Evolutionary conservation across 208 protist species (phyloP).

Genomic region (Phytomonas sp.): DNA sequence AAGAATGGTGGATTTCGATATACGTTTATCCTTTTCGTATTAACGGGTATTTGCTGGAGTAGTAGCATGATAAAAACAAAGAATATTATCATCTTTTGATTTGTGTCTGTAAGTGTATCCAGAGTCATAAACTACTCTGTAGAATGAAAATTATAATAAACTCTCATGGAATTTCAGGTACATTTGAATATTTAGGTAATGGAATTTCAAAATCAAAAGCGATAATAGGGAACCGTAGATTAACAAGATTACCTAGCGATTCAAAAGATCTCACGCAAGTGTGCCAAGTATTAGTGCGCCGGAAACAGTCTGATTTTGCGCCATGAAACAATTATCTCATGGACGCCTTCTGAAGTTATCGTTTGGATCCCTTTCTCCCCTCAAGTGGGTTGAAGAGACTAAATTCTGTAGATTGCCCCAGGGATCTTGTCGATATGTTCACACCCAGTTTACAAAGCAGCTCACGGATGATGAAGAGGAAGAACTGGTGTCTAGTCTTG

Average conservation of each 20-base stretch:
- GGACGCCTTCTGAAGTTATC: not conserved
- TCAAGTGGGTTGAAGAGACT: not conserved
- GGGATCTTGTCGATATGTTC: not conserved
- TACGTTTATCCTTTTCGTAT: constrained; percentile 2
- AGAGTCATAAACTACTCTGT: not conserved
- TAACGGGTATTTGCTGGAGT: not conserved
- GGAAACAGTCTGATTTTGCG: not conserved
- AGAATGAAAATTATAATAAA: not conserved
- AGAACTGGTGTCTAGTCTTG: constrained; percentile 24
- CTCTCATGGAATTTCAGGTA: not conserved
- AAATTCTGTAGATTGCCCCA: not conserved
- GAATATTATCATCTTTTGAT: not conserved
- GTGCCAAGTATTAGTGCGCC: not conserved
- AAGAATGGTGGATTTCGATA: not conserved
- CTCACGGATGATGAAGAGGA: constrained; percentile 24
- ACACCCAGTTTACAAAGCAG: not conserved
- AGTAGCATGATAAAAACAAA: not conserved
- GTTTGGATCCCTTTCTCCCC: not conserved
- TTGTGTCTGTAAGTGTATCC: not conserved
- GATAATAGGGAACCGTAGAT: not conserved
- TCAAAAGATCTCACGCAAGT: not conserved
- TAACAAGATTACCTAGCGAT: not conserved
- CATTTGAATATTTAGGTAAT: not conserved
- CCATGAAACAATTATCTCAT: not conserved
- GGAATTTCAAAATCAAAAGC: not conserved